These are phyloP conservation scores for Lentinula raphanica DNA, from an alignment of 768 basidiomycete species.

Conservation along the genomic window DNA sequence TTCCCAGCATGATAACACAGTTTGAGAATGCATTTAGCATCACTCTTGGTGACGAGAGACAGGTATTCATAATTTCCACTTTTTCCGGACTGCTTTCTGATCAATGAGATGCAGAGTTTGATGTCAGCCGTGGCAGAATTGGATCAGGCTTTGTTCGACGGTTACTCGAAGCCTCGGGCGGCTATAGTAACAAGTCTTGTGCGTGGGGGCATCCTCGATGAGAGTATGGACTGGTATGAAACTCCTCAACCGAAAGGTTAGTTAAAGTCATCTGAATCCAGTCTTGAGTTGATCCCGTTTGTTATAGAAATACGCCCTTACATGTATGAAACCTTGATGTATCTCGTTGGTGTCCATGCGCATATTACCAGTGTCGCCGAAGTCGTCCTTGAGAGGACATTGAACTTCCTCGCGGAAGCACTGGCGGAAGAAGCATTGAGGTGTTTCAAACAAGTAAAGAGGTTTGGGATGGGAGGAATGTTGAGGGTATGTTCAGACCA, in stretches of 20 bases:
- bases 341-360: conserved; percentile 87
- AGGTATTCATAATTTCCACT: conserved; percentile 34
- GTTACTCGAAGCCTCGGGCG: conserved; percentile 81
- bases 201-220: conserved; percentile 73
- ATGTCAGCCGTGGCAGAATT: conserved; percentile 75
- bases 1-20: conserved; percentile 77
- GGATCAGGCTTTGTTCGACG: conserved; percentile 85
- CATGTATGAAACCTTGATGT: conserved; percentile 85
- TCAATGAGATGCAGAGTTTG: conserved; percentile 46
- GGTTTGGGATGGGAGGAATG: conserved; percentile 99
- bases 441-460: conserved; percentile 83
- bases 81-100: background rate
- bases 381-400: conserved; percentile 72
- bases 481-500: conserved; percentile 78
- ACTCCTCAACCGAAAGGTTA: conserved; percentile 87
- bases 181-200: conserved; percentile 61
- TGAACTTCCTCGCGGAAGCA: conserved; percentile 77
- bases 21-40: conserved; percentile 73
- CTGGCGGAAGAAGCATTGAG: conserved; percentile 77
- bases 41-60: conserved; percentile 66
- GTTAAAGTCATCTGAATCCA: no score
- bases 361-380: conserved; percentile 82
- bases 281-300: no score
- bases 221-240: conserved; percentile 89
- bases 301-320: conserved; percentile 89